Conservation (phyloP, 1,139 yeast genomes). For the Saccharomyces hybrid region DNA sequence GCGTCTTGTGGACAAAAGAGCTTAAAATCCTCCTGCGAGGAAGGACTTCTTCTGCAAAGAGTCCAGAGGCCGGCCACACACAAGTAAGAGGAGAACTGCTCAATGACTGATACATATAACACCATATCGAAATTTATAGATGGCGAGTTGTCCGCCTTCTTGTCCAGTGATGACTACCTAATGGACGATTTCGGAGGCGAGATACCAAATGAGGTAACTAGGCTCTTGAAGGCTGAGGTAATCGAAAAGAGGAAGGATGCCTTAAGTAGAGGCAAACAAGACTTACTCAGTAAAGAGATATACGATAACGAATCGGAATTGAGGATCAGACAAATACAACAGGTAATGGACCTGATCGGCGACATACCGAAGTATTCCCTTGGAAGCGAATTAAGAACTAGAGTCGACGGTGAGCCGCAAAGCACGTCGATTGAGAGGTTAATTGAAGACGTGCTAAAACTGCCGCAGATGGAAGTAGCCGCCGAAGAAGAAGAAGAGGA, state of each 20-base stretch:
- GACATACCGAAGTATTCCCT: constrained; percentile 18
- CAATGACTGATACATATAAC: not conserved
- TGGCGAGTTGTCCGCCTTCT: not conserved
- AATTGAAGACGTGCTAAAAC: constrained; percentile 15
- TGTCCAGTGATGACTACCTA: not conserved
- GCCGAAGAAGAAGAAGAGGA: not conserved
- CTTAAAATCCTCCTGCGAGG: not conserved
- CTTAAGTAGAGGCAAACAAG: constrained; percentile 8
- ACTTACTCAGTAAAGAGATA: constrained; percentile 10
- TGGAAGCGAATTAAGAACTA: constrained; percentile 14
- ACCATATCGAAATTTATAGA: not conserved
- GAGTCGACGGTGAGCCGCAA: constrained; percentile 3
- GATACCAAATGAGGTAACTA: not conserved
- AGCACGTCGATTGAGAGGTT: constrained; percentile 14
- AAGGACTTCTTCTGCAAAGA: not conserved
- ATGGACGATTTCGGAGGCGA: not conserved
- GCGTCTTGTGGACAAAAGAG: not conserved
- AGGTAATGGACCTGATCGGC: constrained; percentile 17
- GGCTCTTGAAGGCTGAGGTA: not conserved
- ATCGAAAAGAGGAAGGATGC: constrained; percentile 6
- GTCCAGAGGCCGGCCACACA: no score
- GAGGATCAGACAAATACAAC: constrained; percentile 12
- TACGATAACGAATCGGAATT: constrained; percentile 15
- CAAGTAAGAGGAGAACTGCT: no score
- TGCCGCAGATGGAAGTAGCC: constrained; percentile 16